phyloP scores from a whole-genome alignment of 768 basidiomycete species.

The Pleurotus tuber-regium region DNA sequence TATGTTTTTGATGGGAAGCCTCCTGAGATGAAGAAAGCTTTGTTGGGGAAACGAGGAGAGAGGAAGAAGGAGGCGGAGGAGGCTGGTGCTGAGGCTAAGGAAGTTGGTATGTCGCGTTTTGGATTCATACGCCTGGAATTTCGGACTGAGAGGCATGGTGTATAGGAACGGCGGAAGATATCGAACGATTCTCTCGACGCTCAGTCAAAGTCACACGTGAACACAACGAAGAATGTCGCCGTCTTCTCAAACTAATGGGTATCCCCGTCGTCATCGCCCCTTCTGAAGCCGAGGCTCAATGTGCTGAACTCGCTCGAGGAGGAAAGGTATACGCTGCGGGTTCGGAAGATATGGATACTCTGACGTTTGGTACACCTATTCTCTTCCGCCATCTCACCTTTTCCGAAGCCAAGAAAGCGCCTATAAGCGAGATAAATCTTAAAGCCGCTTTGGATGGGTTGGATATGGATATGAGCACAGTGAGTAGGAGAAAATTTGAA shows the following conservation, averaged over 20 bases:
- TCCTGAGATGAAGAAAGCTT: constrained; percentile 94
- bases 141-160: too few relatives aligned
- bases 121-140: too few relatives aligned
- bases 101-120: too few relatives aligned
- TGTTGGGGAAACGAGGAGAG: constrained; percentile 96
- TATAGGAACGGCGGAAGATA: constrained; percentile 70
- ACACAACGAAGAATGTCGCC: constrained; percentile 94
- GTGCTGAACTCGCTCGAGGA: constrained; percentile 95
- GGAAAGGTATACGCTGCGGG: constrained; percentile 97
- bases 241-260: constrained; percentile 89
- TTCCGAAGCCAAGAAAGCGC: constrained; percentile 95
- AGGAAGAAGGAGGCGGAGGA: constrained; percentile 90
- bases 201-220: constrained; percentile 94
- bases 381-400: constrained; percentile 96
- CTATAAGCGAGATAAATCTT: constrained; percentile 90
- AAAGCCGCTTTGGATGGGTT: constrained; percentile 83
- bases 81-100: constrained; percentile 94
- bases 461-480: constrained; percentile 79
- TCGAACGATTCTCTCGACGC: constrained; percentile 86
- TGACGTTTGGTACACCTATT: constrained; percentile 91
- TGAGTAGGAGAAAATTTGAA: too few relatives aligned
- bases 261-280: constrained; percentile 95
- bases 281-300: constrained; percentile 98
- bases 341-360: constrained; percentile 99
- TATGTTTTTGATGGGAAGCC: constrained; percentile 99